A percentile compares a stretch with the other conserved stretches of the same genome.
These are phyloP conservation scores for Aspergillus ostianus DNA, from an alignment of 495 filamentous ascomycete species.

Conservation along the genomic window DNA sequence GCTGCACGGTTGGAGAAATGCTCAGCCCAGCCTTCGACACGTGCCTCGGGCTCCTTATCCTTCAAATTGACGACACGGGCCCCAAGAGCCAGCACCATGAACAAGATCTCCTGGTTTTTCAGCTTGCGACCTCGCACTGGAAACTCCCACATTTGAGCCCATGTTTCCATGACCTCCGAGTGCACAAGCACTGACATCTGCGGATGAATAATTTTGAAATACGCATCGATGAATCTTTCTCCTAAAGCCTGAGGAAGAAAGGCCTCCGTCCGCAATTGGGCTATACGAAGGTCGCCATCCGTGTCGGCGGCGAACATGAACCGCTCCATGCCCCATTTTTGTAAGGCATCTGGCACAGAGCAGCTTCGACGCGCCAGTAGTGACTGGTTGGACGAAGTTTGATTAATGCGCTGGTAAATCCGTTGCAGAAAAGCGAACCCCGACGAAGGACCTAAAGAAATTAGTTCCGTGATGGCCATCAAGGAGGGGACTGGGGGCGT, in stretches of 20 bases:
- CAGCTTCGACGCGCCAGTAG: conserved; percentile 8
- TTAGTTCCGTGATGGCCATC: not conserved
- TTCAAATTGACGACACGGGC: conserved; percentile 11
- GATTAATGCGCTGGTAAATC: conserved; percentile 14
- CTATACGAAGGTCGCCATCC: conserved; percentile 1
- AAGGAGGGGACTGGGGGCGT: not conserved
- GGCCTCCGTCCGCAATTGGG: conserved; percentile 4
- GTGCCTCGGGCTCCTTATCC: conserved; percentile 3
- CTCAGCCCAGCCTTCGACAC: conserved; percentile 14
- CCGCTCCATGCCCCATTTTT: conserved; percentile 12
- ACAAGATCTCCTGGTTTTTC: conserved; percentile 15
- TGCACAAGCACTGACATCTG: conserved; percentile 14
- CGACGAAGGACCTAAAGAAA: conserved; percentile 11
- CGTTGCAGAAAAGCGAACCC: conserved; percentile 12
- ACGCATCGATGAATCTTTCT: conserved; percentile 12
- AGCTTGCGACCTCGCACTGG: conserved; percentile 11
- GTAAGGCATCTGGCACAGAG: conserved; percentile 9
- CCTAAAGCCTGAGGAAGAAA: conserved; percentile 10
- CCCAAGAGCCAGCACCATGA: conserved; percentile 15
- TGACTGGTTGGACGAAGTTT: not conserved
- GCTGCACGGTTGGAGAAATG: conserved; percentile 13
- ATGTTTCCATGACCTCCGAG: conserved; percentile 9
- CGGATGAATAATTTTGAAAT: conserved; percentile 15
- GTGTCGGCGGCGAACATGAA: conserved; percentile 13
- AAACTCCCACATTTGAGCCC: conserved; percentile 16